Evolutionary conservation across 2,329 filamentous ascomycete genomes (phyloP), one percentile per base, ranked within the genome.

Genomic region (Venturia pyrina): DNA sequence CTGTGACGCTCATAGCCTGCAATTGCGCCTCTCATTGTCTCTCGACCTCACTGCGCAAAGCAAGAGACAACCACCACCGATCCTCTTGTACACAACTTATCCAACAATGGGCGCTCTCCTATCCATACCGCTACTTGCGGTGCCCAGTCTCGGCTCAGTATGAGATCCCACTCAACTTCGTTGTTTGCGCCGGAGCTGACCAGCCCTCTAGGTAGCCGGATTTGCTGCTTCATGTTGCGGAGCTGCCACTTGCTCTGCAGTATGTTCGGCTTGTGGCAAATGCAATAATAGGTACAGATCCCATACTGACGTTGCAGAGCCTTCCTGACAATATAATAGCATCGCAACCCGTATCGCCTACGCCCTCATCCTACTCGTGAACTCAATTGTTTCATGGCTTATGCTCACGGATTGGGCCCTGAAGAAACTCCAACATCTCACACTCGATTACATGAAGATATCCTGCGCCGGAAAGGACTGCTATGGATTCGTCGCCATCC

Each of bases 361-460:
- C 76, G 93, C 95, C 69, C 86, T 98, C 73, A 89, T 99, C 69
- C 89, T 99, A 65, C 87, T 99, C 70, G 80, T 98, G 78, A 99
- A 99, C 83, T 97, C 93, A 67, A 96, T 98, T 69, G 77, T 98
- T 63, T 93, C 95, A 44, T 99, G 95, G 95, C 91, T 99, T 71
- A 96, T 98, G 91, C 91, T 99, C 79, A 99, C 95, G 28, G 91
- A 92, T 64, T 99, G 95, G 95, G 95, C 95, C 43, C 90, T 99
- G 75, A 91, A 96, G 73, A 98, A 98, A 76, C 83, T 99, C 6
- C 88, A 98, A 78, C 87, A 96, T 69, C 82, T 98, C 65, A 95
- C 91, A 15, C 84, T 99, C 70, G 92, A 98, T 78, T 98, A 97
- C 74, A 93, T 99, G 80, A 92, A 91, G 73, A 96, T 99, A 74